Evolutionary conservation across 192 early-diverging fungal genomes (phyloP).

Genomic region (Coemansia brasiliensis): DNA sequence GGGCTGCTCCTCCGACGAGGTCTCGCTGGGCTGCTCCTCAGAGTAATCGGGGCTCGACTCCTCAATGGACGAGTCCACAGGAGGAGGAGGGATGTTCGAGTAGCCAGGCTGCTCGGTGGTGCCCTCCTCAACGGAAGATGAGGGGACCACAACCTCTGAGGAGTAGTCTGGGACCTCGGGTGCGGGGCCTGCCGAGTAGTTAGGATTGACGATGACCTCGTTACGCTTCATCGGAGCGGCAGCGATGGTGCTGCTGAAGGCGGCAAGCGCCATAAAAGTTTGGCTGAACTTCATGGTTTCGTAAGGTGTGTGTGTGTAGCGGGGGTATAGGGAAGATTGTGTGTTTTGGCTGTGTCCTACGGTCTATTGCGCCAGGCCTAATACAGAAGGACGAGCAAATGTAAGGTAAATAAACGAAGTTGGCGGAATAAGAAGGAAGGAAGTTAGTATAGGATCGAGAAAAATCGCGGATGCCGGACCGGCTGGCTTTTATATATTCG

Average conservation of each 20-base stretch:
- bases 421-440: conserved; percentile 8
- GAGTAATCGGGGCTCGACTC: conserved; percentile 6
- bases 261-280: conserved; percentile 50
- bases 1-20: conserved; percentile 2
- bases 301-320: conserved; percentile 35
- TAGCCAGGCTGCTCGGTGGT: conserved; percentile 22
- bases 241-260: conserved; percentile 45
- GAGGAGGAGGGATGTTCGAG: conserved; percentile 13
- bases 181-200: conserved; percentile 15
- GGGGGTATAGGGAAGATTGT: conserved; percentile 7
- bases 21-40: conserved; percentile 18
- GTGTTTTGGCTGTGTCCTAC: conserved; percentile 36
- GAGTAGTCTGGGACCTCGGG: conserved; percentile 5
- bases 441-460: background rate
- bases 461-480: conserved; percentile 19
- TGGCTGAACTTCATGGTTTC: conserved; percentile 56
- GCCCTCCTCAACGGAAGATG: conserved; percentile 11
- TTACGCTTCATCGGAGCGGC: conserved; percentile 49
- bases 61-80: conserved; percentile 5
- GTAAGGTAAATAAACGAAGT: background rate
- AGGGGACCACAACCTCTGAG: conserved; percentile 7
- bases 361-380: conserved; percentile 54
- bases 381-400: conserved; percentile 13
- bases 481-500: conserved; percentile 19
- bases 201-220: conserved; percentile 11